Base-by-base conservation (phyloP, 1,284 basidiomycete species). In the Microbotryum scabiosae region DNA sequence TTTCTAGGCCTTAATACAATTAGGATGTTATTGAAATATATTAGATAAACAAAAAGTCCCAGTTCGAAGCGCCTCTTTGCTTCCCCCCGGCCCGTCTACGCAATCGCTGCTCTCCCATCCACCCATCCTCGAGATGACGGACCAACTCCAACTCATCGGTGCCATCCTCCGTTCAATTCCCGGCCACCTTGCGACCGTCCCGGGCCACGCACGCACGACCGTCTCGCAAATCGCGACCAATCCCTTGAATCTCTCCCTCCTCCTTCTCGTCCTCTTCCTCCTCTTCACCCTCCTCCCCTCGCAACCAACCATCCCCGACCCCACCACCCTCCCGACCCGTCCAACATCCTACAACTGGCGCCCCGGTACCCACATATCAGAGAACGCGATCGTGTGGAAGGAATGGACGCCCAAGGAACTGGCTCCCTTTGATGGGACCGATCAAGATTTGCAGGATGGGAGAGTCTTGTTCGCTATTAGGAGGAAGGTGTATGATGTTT, bases 401-500 rank as follows among this genome's bases (percentile, higher is more conserved):
- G 60, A 43, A 16, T 72, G 60, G 57, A 72, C 71, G 7, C 71
- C 71, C 2, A 43, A 52, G 8, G 54, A 68, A 18, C 57, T 72
- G 32, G 18, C 53, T 12, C 30, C 50, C 2, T 73, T 65, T 44
- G 64, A 71, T 54, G 71, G 71, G 8, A 63, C 59, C 2, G 28
- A 36, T 5, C 44, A 25, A 18, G 50, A 50, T 18, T 20, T 23
- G 2, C 57, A 57, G 21, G 51, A 54, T 3, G 59, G 55, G 0
- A 56, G 59, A 25, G 64, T 72, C 52, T 51, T 72, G 30, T 63
- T 71, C 41, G 71, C 70, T 12, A 67, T 72, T 14, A 53, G 69
- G 21, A 51, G 71, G 30, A 71, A 70, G 57, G 69, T 71, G 10
- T 72, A 70, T 55, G 71, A 72, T 58, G 70, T 72, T 21, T 57